Evolutionary conservation across 2,329 filamentous ascomycete species (phyloP).

Genomic region (Magnaporthiopsis poae): DNA sequence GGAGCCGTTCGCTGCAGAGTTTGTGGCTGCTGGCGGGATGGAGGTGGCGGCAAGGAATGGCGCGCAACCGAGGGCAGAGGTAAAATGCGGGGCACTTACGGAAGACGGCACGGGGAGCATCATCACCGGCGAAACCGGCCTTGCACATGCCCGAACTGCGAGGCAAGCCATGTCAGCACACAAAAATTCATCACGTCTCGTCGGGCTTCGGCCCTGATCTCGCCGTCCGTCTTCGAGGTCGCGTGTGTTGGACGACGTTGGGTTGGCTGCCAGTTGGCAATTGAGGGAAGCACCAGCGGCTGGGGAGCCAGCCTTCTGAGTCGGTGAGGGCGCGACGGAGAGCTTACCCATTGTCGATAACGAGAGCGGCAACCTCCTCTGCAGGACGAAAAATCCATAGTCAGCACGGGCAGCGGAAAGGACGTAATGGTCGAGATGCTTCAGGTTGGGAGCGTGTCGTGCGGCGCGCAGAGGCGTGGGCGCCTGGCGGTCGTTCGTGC

Average conservation of each 20-base stretch:
- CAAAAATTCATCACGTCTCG: constrained; percentile 1
- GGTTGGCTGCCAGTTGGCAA: not conserved
- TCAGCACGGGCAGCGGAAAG: constrained; percentile 4
- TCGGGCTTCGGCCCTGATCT: constrained; percentile 13
- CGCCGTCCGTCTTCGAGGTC: not conserved
- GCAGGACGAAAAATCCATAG: constrained; percentile 26
- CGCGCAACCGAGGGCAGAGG: not conserved
- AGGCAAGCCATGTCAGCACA: constrained; percentile 30
- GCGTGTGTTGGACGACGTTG: not conserved
- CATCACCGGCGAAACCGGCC: constrained; percentile 99
- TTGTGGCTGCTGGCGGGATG: constrained; percentile 1
- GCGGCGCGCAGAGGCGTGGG: constrained; percentile 1
- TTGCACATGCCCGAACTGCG: constrained; percentile 99
- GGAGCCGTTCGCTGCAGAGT: not conserved
- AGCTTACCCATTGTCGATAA: constrained; percentile 99
- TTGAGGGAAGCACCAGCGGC: not conserved
- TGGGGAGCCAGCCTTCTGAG: not conserved
- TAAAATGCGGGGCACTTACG: constrained; percentile 59
- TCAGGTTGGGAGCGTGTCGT: constrained; percentile 6
- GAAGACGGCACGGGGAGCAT: constrained; percentile 99
- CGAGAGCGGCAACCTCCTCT: constrained; percentile 99
- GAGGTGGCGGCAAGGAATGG: not conserved
- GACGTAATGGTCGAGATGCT: not conserved
- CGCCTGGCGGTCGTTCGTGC: not conserved
- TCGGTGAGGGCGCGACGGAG: constrained; percentile 24